Percentiles rank a stretch among this genome's conserved stretches.
Evolutionary conservation across 768 basidiomycete species (phyloP).

Genomic region (Collybiopsis luxurians): DNA sequence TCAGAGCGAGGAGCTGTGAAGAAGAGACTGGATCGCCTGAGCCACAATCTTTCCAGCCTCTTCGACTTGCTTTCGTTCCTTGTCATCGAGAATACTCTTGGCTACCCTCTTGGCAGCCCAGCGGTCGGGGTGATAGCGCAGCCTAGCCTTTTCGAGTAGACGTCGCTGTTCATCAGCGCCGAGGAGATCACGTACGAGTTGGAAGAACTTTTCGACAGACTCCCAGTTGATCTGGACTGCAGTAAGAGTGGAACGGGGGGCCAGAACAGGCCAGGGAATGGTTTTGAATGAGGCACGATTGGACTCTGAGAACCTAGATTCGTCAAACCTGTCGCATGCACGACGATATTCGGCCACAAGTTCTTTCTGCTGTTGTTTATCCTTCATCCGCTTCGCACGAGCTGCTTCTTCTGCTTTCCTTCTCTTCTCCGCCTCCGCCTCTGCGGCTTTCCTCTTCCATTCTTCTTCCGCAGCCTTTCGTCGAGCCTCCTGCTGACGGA

Average conservation of each 20-base stretch:
- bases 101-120: neutral
- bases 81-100: neutral
- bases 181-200: neutral
- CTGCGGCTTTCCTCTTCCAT: neutral
- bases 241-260: neutral
- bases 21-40: neutral
- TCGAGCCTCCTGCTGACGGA: neutral
- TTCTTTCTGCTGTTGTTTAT: neutral
- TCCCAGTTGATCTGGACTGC: neutral
- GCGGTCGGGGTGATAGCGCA: neutral
- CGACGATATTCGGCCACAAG: neutral
- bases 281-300: neutral
- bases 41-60: neutral
- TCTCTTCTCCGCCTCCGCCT: neutral
- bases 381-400: neutral
- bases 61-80: neutral
- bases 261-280: constrained; percentile 1
- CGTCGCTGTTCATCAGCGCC: neutral
- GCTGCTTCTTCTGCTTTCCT: neutral
- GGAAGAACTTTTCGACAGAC: neutral
- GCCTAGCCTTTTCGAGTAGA: neutral
- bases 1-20: neutral
- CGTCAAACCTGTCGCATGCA: neutral
- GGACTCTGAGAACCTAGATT: neutral
- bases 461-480: neutral